Evolutionary conservation across 2,329 filamentous ascomycete species (phyloP).

Genomic region (Talaromyces sp.): DNA sequence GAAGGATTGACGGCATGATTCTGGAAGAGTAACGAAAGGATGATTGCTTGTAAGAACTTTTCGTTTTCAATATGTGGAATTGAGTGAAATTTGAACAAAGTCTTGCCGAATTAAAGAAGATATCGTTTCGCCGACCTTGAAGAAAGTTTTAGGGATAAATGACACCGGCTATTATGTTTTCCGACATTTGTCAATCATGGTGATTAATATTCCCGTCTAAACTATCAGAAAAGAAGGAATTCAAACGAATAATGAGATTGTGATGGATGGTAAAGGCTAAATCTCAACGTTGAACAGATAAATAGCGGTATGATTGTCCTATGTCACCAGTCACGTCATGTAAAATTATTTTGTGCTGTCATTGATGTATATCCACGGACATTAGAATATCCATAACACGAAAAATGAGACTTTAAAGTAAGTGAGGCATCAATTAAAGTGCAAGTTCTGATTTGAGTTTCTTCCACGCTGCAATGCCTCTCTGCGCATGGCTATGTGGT

Average conservation of each 20-base stretch:
- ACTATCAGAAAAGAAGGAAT: no score
- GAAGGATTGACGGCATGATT: constrained; percentile 47
- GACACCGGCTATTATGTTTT: not conserved
- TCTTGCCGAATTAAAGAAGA: no score
- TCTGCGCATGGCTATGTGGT: constrained; percentile 53
- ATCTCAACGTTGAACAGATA: no score
- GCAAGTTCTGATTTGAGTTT: constrained; percentile 31
- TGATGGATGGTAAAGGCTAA: no score
- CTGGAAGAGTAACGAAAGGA: not conserved
- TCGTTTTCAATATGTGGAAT: no score
- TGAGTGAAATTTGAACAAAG: no score
- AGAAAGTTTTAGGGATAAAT: not conserved
- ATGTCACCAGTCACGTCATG: not conserved
- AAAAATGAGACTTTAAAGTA: not conserved
- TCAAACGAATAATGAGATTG: no score
- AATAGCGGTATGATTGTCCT: no score
- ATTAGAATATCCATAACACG: not conserved
- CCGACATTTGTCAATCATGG: not conserved
- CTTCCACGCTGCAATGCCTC: constrained; percentile 50
- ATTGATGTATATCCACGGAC: not conserved
- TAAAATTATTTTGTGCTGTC: not conserved
- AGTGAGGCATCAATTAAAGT: not conserved
- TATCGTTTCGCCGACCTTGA: no score
- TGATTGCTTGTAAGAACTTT: not conserved
- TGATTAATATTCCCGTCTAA: not conserved